Percentiles rank a stretch among this genome's conserved stretches.
phyloP scores from a whole-genome alignment of 345 rosid genomes.

The Litchi chinensis region DNA sequence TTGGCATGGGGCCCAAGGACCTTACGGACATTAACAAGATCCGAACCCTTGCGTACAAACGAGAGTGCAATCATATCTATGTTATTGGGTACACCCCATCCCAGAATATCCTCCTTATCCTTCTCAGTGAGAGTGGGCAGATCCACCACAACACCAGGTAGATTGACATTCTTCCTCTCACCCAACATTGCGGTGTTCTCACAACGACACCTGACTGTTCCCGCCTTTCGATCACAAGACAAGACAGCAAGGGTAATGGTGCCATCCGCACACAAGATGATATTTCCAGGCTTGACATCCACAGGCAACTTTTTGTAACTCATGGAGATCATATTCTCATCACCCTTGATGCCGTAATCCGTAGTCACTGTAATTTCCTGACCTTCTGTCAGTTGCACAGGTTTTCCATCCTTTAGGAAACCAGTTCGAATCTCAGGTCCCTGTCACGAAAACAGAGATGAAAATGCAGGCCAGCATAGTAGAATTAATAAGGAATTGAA shows the following conservation, averaged over 20 bases:
- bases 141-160: slow-evolving; percentile 92
- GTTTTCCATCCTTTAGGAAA: slow-evolving; percentile 62
- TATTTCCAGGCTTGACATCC: slow-evolving; percentile 76
- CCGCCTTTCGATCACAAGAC: slow-evolving; percentile 66
- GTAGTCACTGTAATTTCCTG: slow-evolving; percentile 69
- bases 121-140: slow-evolving; percentile 88
- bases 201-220: slow-evolving; percentile 86
- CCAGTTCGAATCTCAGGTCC: slow-evolving; percentile 82
- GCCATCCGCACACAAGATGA: slow-evolving; percentile 84
- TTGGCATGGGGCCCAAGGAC: slow-evolving; percentile 85
- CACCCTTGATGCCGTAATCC: slow-evolving; percentile 74
- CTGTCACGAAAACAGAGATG: slow-evolving; percentile 30
- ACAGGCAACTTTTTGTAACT: slow-evolving; percentile 84
- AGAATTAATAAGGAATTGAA: too few relatives aligned
- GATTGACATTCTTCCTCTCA: slow-evolving; percentile 90
- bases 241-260: slow-evolving; percentile 74
- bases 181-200: slow-evolving; percentile 85
- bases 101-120: slow-evolving; percentile 81
- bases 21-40: slow-evolving; percentile 82
- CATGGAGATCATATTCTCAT: slow-evolving; percentile 72
- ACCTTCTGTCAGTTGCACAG: slow-evolving; percentile 63
- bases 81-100: slow-evolving; percentile 83
- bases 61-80: slow-evolving; percentile 94
- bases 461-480: slow-evolving; percentile 1
- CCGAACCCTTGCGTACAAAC: slow-evolving; percentile 91